Conservation (phyloP, 768 basidiomycete species). For the Russula lepida region DNA sequence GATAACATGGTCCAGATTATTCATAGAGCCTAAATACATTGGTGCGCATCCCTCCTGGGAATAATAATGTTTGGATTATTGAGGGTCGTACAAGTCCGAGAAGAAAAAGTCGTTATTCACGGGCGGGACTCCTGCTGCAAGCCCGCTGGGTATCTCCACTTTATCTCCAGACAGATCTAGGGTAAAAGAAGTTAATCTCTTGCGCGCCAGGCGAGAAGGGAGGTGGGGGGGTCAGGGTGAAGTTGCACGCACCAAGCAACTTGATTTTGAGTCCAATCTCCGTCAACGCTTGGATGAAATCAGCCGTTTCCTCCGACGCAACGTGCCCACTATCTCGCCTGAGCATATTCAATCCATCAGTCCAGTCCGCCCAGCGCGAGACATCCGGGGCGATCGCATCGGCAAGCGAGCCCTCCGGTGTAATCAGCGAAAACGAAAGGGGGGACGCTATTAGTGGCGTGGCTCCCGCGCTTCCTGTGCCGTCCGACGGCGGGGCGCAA, state of each 20-base stretch:
- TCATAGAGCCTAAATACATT: background rate
- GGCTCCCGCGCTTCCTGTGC: constrained; percentile 26
- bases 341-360: constrained; percentile 85
- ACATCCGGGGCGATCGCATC: constrained; percentile 39
- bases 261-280: constrained; percentile 91
- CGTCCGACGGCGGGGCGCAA: constrained; percentile 58
- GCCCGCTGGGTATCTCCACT: constrained; percentile 79
- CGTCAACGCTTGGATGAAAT: constrained; percentile 78
- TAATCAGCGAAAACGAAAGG: constrained; percentile 27
- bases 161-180: constrained; percentile 82
- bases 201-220: background rate
- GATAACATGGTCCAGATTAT: background rate
- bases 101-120: constrained; percentile 80
- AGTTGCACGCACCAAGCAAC: constrained; percentile 54
- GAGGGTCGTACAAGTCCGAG: constrained; percentile 42
- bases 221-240: background rate
- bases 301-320: constrained; percentile 75
- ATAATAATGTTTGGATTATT: constrained; percentile 6
- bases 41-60: background rate
- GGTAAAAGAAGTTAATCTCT: background rate
- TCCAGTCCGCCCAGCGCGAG: constrained; percentile 87
- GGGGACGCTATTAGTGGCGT: constrained; percentile 25
- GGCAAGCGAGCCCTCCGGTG: constrained; percentile 27
- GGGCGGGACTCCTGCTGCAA: constrained; percentile 72
- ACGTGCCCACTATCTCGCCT: constrained; percentile 76